Evolutionary conservation across 768 basidiomycete species (phyloP).

Genomic region (Boletellus emodensis): DNA sequence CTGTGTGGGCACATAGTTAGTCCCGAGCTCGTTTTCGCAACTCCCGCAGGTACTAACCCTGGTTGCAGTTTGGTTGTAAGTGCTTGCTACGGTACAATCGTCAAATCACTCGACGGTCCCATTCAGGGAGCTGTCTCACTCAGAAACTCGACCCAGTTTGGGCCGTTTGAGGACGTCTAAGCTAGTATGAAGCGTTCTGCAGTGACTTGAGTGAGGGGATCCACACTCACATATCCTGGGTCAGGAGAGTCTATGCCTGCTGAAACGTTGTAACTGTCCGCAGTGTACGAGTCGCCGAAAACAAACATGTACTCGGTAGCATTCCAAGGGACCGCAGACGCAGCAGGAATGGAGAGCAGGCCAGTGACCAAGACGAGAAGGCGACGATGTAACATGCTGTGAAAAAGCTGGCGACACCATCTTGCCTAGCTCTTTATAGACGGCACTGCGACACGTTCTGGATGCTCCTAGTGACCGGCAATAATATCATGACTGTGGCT

Average conservation of each 20-base stretch:
- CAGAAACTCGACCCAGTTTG: constrained; percentile 57
- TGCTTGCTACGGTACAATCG: constrained; percentile 33
- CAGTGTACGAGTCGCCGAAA: constrained; percentile 63
- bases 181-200: constrained; percentile 2
- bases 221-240: constrained; percentile 45
- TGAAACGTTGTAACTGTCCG: constrained; percentile 57
- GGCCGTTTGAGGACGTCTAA: constrained; percentile 59
- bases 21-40: background rate
- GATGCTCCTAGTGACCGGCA: no score
- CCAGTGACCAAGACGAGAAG: constrained; percentile 1
- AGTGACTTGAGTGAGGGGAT: background rate
- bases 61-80: constrained; percentile 53
- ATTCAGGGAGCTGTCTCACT: constrained; percentile 30
- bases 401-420: background rate
- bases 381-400: constrained; percentile 10
- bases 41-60: constrained; percentile 31
- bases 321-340: constrained; percentile 41
- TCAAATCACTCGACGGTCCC: background rate
- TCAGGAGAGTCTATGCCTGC: constrained; percentile 49
- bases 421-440: constrained; percentile 7
- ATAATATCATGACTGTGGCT: no score
- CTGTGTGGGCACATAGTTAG: constrained; percentile 20
- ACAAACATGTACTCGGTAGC: constrained; percentile 53
- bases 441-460: background rate
- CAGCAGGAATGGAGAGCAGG: constrained; percentile 7